Evolutionary conservation across 371 early-diverging fungal species (phyloP).

Genomic region (Funneliformis caledonium): DNA sequence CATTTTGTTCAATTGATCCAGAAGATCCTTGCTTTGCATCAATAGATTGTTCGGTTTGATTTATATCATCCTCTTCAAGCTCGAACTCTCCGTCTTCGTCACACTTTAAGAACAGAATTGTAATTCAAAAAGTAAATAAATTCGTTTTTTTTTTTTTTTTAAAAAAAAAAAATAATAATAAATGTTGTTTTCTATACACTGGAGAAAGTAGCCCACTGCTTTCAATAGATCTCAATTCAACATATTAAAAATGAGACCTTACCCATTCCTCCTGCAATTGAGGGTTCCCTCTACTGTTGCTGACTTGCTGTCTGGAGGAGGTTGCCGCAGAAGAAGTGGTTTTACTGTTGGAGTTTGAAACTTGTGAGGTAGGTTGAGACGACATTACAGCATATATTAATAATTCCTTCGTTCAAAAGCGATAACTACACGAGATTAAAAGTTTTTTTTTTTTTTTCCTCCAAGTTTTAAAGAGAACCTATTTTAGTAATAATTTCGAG

Average conservation of each 20-base stretch:
- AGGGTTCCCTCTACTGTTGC: too few relatives aligned
- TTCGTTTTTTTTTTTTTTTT: not conserved
- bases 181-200: not conserved
- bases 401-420: too few relatives aligned
- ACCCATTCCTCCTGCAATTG: conserved; percentile 31
- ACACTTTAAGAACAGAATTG: not conserved
- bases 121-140: not conserved
- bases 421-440: too few relatives aligned
- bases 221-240: not conserved
- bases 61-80: conserved; percentile 24
- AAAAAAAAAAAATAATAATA: not conserved
- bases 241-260: not conserved
- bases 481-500: too few relatives aligned
- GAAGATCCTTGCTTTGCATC: not conserved
- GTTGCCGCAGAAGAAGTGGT: too few relatives aligned
- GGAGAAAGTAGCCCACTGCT: too few relatives aligned
- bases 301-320: too few relatives aligned
- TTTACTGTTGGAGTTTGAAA: too few relatives aligned
- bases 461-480: too few relatives aligned
- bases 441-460: too few relatives aligned
- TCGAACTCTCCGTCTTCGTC: conserved; percentile 39
- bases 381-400: too few relatives aligned
- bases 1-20: not conserved
- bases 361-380: too few relatives aligned
- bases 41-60: not conserved